Evolutionary conservation across 2,329 filamentous ascomycete species (phyloP).

Genomic region (Periglandula ipomoeae): DNA sequence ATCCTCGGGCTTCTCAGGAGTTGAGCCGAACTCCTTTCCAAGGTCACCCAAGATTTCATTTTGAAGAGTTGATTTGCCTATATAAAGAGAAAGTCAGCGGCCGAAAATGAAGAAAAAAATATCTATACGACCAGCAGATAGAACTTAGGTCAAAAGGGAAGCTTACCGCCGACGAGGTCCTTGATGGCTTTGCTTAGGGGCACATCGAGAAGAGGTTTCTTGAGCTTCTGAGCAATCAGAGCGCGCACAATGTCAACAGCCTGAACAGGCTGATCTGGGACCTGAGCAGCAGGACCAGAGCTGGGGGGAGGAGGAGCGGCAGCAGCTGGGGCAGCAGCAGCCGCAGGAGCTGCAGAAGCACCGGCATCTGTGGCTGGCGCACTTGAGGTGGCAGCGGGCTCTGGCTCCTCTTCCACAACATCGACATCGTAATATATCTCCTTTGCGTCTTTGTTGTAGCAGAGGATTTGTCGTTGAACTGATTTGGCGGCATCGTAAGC

Average conservation of each 20-base stretch:
- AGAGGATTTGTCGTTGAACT: slow-evolving; percentile 92
- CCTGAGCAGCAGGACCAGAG: slow-evolving; percentile 76
- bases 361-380: slow-evolving; percentile 41
- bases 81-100: slow-evolving; percentile 7
- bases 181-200: slow-evolving; percentile 96
- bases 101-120: no score
- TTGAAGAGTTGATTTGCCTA: slow-evolving; percentile 95
- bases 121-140: not conserved
- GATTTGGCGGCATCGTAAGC: slow-evolving; percentile 96
- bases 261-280: slow-evolving; percentile 78
- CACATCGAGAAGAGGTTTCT: slow-evolving; percentile 83
- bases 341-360: slow-evolving; percentile 43
- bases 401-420: slow-evolving; percentile 82
- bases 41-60: slow-evolving; percentile 98
- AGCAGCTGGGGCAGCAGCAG: slow-evolving; percentile 45
- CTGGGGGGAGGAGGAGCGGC: slow-evolving; percentile 56
- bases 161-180: slow-evolving; percentile 88
- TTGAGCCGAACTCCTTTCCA: slow-evolving; percentile 96
- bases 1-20: slow-evolving; percentile 97
- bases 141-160: slow-evolving; percentile 11
- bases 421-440: slow-evolving; percentile 99
- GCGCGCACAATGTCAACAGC: slow-evolving; percentile 85
- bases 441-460: slow-evolving; percentile 98
- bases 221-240: slow-evolving; percentile 92
- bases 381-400: slow-evolving; percentile 43